Percentiles rank a stretch among this genome's conserved stretches.
Evolutionary conservation across 225 moss, liverwort and hornwort genomes (phyloP).

Genomic region (Antitrichia curtipendula): DNA sequence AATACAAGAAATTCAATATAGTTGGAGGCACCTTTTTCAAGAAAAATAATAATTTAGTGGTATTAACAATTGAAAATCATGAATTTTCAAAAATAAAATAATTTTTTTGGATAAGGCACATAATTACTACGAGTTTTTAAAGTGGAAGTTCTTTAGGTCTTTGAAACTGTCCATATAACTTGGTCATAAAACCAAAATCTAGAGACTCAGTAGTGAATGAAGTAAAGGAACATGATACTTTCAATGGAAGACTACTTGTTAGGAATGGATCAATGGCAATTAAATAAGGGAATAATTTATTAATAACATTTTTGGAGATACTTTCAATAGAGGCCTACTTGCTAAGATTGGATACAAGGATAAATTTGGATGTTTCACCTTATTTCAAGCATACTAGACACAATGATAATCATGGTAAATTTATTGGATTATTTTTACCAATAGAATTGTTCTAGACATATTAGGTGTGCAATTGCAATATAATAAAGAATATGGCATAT

Average conservation of each 20-base stretch:
- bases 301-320: no score
- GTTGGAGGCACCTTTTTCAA: not conserved
- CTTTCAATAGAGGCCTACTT: not conserved
- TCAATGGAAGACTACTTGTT: no score
- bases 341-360: not conserved
- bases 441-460: not conserved
- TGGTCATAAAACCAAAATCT: not conserved
- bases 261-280: no score
- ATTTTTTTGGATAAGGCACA: not conserved
- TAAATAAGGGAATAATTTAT: no score
- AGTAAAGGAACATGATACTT: no score
- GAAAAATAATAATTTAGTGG: not conserved
- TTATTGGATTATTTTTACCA: not conserved
- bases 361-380: not conserved
- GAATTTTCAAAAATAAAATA: not conserved
- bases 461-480: rapidly evolving
- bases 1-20: not conserved
- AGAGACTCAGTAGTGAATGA: no score
- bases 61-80: not conserved
- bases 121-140: not conserved
- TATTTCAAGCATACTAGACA: not conserved
- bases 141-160: not conserved
- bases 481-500: no score
- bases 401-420: rapidly evolving
- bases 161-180: not conserved